These are phyloP conservation scores for Dactylellina leptospora DNA, from an alignment of 2,329 filamentous ascomycete genomes.

Conservation along the genomic window DNA sequence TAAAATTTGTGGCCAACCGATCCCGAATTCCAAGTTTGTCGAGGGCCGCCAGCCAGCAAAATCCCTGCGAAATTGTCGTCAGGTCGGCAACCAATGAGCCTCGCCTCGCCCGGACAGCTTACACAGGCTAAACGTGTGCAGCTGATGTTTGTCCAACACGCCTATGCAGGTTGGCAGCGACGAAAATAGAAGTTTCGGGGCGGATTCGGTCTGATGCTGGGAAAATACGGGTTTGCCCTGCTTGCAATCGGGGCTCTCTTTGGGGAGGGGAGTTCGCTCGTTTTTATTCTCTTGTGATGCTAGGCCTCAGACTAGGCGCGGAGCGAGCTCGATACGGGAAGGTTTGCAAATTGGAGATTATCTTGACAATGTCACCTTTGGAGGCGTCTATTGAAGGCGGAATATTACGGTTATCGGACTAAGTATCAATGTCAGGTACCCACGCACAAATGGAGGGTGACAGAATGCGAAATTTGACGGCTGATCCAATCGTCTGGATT, in stretches of 20 bases:
- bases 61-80: conserved; percentile 53
- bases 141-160: conserved; percentile 51
- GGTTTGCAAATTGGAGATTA: conserved; percentile 27
- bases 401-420: too few species aligned
- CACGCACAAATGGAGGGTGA: conserved; percentile 20
- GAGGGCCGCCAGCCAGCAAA: conserved; percentile 29
- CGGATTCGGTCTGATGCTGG: conserved; percentile 27
- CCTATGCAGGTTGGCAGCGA: conserved; percentile 32
- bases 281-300: too few species aligned
- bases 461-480: conserved; percentile 40
- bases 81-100: conserved; percentile 47
- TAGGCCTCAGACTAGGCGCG: conserved; percentile 39
- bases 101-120: conserved; percentile 27
- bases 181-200: conserved; percentile 40
- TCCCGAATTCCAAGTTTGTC: conserved; percentile 37
- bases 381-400: too few species aligned
- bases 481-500: conserved; percentile 45
- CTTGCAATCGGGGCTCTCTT: too few species aligned
- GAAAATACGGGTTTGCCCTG: too few species aligned
- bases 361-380: too few species aligned
- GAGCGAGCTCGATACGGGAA: conserved; percentile 30
- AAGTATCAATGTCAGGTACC: conserved; percentile 22
- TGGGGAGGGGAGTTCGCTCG: background rate
- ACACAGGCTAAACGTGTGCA: conserved; percentile 52
- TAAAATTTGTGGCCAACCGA: conserved; percentile 27